Evolutionary conservation across 2,329 filamentous ascomycete genomes (phyloP), one percentile per base, ranked within the genome.

Genomic region (Tolypocladium capitatum): DNA sequence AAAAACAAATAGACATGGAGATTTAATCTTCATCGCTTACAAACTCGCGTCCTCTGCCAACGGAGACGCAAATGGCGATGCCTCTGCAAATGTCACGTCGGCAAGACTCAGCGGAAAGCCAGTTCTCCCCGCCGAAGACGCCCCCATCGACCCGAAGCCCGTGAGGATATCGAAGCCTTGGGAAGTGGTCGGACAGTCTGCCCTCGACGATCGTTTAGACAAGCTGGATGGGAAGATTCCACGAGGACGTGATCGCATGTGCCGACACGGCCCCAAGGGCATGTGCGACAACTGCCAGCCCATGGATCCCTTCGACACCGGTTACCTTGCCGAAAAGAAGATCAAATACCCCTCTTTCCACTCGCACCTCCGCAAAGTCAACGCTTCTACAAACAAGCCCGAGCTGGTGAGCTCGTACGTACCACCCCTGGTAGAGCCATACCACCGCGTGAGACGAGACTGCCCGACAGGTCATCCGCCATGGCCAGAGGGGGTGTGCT

Each of bases 211-310:
- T 61, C 73, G 77, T 48, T 70, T 98, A 60, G 92, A 98, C 66
- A 87, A 80, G 67, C 76, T 83, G 55, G 84, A 92, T 72, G 92
- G 92, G 55, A 98, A 95, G 70, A 95, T 96, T 46, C 71, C 80
- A 20, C 75, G 90, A 52, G 77, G 77, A 52, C 76, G 76, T 49
- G 87, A 94, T 63, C 86, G 86, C 62, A 92, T 98, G 89, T 98
- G 92, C 70, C 83, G 87, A 52, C 92, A 98, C 64, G 91, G 91
- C 1, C 83, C 85, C 46, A 97, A 95, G 68, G 92, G 92, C 63
- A 98, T 98, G 92, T 98, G 92, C 67, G 92, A 98, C 68, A 94
- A 96, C 68, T 98, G 92, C 70, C 94, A 94, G 80, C 94, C 94
- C 0, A 70, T 97, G 45, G 92, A 98, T 60, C 92, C 92, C 1